A percentile compares a stretch with the other conserved stretches of the same genome.
Conservation (phyloP, 129 eudicot species). For the Escallonia rubra region DNA sequence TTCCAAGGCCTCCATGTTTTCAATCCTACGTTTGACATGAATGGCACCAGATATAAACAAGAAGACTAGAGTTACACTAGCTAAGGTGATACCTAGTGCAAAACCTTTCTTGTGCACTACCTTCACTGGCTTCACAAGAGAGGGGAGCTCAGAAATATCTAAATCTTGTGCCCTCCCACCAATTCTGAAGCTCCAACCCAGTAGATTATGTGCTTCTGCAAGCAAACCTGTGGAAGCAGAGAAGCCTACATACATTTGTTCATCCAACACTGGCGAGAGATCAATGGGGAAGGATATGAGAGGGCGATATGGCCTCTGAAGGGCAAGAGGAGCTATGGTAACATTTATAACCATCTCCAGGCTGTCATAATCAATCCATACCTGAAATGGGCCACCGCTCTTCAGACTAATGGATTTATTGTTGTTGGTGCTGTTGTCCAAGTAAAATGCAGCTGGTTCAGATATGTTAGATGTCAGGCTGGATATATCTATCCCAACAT, state of each 20-base stretch:
- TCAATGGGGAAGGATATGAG: conserved; percentile 18
- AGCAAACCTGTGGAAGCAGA: conserved; percentile 26
- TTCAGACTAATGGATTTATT: conserved; percentile 14
- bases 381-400: conserved; percentile 15
- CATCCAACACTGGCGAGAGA: conserved; percentile 13
- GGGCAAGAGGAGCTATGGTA: conserved; percentile 28
- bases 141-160: conserved; percentile 12
- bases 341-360: conserved; percentile 19
- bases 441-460: conserved; percentile 19
- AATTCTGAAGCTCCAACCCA: conserved; percentile 26
- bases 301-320: conserved; percentile 17
- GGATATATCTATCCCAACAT: conserved; percentile 21
- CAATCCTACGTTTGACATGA: conserved; percentile 8
- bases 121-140: neutral
- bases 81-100: conserved; percentile 13
- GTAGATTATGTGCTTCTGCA: conserved; percentile 15
- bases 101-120: conserved; percentile 16
- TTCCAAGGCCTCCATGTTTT: conserved; percentile 14
- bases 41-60: conserved; percentile 12
- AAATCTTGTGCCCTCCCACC: conserved; percentile 20
- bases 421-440: conserved; percentile 7
- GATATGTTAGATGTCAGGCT: conserved; percentile 16
- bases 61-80: conserved; percentile 6
- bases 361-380: conserved; percentile 20
- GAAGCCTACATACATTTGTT: conserved; percentile 23